A percentile compares a stretch with the other conserved stretches of the same genome.
Evolutionary conservation across 1,284 basidiomycete species (phyloP).

Genomic region (Trametes hirsuta): DNA sequence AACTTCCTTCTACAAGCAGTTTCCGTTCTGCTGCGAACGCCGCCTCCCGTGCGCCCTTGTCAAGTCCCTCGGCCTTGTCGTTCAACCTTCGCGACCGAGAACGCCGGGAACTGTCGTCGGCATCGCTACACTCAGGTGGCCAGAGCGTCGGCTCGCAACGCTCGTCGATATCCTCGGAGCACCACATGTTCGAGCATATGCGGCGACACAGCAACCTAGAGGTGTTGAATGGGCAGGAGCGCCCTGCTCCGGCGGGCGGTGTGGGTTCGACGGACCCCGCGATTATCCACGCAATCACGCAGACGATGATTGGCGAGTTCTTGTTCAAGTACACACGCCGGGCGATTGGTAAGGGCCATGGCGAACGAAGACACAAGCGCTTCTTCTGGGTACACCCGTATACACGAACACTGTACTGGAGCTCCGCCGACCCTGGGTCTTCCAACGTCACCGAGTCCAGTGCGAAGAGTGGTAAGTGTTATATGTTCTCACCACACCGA

Average conservation of each 20-base stretch:
- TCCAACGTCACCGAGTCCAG: slow-evolving; percentile 87
- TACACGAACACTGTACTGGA: slow-evolving; percentile 98
- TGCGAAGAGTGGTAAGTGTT: slow-evolving; percentile 90
- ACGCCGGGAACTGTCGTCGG: slow-evolving; percentile 59
- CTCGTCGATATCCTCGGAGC: slow-evolving; percentile 80
- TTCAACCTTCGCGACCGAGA: slow-evolving; percentile 53
- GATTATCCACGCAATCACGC: slow-evolving; percentile 95
- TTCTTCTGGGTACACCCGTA: slow-evolving; percentile 99
- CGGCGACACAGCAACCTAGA: slow-evolving; percentile 32
- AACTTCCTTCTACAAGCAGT: slow-evolving; percentile 77
- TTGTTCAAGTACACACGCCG: slow-evolving; percentile 96
- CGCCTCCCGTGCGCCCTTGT: slow-evolving; percentile 49
- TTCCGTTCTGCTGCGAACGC: slow-evolving; percentile 75
- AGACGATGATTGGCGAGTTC: slow-evolving; percentile 99
- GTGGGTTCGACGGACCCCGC: slow-evolving; percentile 75
- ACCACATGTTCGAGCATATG: slow-evolving; percentile 48
- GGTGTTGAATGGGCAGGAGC: slow-evolving; percentile 28
- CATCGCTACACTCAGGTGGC: slow-evolving; percentile 64
- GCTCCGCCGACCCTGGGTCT: slow-evolving; percentile 90
- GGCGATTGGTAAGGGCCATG: slow-evolving; percentile 89
- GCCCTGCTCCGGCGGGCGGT: slow-evolving; percentile 33
- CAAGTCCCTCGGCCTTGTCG: slow-evolving; percentile 43
- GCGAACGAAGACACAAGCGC: slow-evolving; percentile 88
- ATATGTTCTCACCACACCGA: slow-evolving; percentile 9
- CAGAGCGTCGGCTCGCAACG: slow-evolving; percentile 68